Conservation (phyloP, 441 rosid genomes). For the Erodium moschatum region DNA sequence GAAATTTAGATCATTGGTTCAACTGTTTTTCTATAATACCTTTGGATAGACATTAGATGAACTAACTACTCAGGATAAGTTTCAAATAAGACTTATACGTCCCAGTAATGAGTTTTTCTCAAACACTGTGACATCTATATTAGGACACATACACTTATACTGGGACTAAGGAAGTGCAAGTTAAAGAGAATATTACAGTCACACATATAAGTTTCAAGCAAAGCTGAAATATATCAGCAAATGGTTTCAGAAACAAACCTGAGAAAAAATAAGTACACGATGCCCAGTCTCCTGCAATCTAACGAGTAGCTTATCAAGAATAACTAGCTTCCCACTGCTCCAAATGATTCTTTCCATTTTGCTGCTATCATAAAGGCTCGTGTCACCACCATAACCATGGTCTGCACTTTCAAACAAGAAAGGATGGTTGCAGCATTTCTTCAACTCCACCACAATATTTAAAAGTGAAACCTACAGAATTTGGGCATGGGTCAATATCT, state of each 20-base stretch:
- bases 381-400: constrained; percentile 96
- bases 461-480: constrained; percentile 82
- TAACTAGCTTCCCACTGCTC: constrained; percentile 97
- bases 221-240: background rate
- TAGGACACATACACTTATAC: background rate
- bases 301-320: constrained; percentile 91
- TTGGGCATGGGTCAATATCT: constrained; percentile 17
- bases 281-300: constrained; percentile 92
- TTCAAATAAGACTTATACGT: background rate
- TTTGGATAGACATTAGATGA: background rate
- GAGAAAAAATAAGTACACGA: constrained; percentile 93
- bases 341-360: constrained; percentile 84
- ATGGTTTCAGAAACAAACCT: constrained; percentile 46
- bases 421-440: constrained; percentile 99
- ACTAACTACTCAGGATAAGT: background rate
- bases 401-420: constrained; percentile 99
- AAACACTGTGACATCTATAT: background rate
- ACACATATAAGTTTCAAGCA: background rate
- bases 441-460: constrained; percentile 97
- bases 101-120: background rate
- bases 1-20: background rate
- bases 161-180: background rate
- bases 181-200: constrained; percentile 14
- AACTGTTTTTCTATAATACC: background rate
- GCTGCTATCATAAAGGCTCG: constrained; percentile 50